Conservation (phyloP, 495 filamentous ascomycete species). For the Penicillium arizonense region DNA sequence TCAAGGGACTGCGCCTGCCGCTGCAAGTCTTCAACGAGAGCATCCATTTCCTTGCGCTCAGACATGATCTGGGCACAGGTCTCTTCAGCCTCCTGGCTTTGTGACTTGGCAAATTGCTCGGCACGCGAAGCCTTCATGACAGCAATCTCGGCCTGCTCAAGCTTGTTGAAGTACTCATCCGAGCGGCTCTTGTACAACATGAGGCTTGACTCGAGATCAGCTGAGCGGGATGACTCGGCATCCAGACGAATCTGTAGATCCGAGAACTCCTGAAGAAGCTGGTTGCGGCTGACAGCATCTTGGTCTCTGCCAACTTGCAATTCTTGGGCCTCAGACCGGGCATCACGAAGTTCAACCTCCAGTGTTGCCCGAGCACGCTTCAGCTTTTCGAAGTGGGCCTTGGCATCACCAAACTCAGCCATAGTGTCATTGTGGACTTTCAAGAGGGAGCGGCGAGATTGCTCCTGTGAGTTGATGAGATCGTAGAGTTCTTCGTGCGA, state of each 20-base stretch:
- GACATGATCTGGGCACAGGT: slow-evolving; percentile 87
- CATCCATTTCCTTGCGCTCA: slow-evolving; percentile 88
- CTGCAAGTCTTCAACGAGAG: slow-evolving; percentile 84
- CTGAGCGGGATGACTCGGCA: slow-evolving; percentile 78
- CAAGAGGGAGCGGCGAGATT: slow-evolving; percentile 76
- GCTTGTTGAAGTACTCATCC: slow-evolving; percentile 96
- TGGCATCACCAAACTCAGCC: slow-evolving; percentile 79
- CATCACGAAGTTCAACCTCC: slow-evolving; percentile 89
- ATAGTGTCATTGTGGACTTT: slow-evolving; percentile 83
- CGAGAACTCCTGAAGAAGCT: slow-evolving; percentile 88
- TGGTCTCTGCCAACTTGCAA: slow-evolving; percentile 74
- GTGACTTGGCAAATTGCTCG: slow-evolving; percentile 89
- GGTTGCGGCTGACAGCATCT: slow-evolving; percentile 76
- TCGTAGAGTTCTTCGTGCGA: slow-evolving; percentile 95
- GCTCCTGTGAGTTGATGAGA: slow-evolving; percentile 89
- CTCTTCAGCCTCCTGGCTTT: slow-evolving; percentile 87
- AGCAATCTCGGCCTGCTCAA: slow-evolving; percentile 94
- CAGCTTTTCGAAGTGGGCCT: slow-evolving; percentile 79
- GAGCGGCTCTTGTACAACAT: slow-evolving; percentile 89
- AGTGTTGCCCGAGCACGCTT: slow-evolving; percentile 73
- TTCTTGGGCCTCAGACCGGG: slow-evolving; percentile 80
- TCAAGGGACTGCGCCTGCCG: slow-evolving; percentile 85
- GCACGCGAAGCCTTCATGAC: slow-evolving; percentile 89
- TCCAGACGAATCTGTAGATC: slow-evolving; percentile 94
- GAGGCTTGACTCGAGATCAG: slow-evolving; percentile 80